Percentiles rank a stretch among this genome's conserved stretches.
Conservation (phyloP, 352 stramenopile genomes). For the Phytophthora chlamydospora region DNA sequence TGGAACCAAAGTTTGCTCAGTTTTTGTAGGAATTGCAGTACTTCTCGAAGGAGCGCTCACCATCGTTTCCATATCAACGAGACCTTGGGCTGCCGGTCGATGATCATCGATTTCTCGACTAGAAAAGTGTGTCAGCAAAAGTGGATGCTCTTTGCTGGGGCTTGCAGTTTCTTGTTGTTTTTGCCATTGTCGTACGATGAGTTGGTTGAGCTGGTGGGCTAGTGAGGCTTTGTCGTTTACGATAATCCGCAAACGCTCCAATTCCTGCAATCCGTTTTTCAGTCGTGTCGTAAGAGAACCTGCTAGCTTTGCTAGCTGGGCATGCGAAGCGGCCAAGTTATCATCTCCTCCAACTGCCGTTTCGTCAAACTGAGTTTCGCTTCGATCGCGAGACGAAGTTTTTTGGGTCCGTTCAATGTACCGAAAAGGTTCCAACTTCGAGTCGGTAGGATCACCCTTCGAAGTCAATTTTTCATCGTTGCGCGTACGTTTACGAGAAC, state of each 20-base stretch:
- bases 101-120: constrained; percentile 6
- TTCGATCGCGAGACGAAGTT: constrained; percentile 29
- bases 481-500: constrained; percentile 44
- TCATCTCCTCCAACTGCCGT: constrained; percentile 4
- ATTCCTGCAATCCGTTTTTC: constrained; percentile 36
- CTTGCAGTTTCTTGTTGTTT: constrained; percentile 2
- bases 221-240: constrained; percentile 51
- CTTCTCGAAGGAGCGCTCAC: constrained; percentile 9
- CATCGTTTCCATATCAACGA: constrained; percentile 39
- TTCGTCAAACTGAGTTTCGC: constrained; percentile 7
- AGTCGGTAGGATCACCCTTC: background rate
- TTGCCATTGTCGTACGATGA: constrained; percentile 42
- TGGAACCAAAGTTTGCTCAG: constrained; percentile 1
- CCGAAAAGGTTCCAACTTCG: constrained; percentile 20
- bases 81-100: background rate
- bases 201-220: constrained; percentile 33
- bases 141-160: constrained; percentile 6
- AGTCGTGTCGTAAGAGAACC: constrained; percentile 53
- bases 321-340: constrained; percentile 24
- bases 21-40: background rate
- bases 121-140: background rate
- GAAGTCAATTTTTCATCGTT: constrained; percentile 15
- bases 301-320: constrained; percentile 53
- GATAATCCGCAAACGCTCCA: constrained; percentile 48
- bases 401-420: constrained; percentile 73